Evolutionary conservation across 495 filamentous ascomycete genomes (phyloP).

Genomic region (Letharia lupina): DNA sequence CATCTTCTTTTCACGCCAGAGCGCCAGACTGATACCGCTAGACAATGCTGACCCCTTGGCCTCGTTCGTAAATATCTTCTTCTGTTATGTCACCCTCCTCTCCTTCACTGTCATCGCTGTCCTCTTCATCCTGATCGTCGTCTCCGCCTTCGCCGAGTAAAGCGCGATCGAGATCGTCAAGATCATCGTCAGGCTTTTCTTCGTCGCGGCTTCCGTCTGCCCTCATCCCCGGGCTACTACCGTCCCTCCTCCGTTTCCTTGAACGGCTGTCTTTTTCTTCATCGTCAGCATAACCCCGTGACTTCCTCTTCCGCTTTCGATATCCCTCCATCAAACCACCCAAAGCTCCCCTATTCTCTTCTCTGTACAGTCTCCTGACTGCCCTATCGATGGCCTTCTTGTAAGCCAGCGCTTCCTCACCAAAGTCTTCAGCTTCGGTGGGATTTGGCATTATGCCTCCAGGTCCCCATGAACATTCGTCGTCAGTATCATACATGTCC

Average conservation of each 20-base stretch:
- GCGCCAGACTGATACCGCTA: conserved; percentile 9
- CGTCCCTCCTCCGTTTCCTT: conserved; percentile 7
- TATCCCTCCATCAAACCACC: conserved; percentile 28
- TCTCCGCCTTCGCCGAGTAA: conserved; percentile 42
- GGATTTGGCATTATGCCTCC: conserved; percentile 62
- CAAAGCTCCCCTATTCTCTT: conserved; percentile 16
- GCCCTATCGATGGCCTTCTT: conserved; percentile 63
- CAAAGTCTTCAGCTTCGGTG: conserved; percentile 65
- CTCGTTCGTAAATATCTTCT: conserved; percentile 26
- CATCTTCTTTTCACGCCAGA: conserved; percentile 6
- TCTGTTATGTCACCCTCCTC: conserved; percentile 39
- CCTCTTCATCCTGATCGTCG: conserved; percentile 37
- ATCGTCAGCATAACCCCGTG: conserved; percentile 20
- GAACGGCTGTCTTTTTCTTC: conserved; percentile 27
- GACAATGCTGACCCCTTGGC: conserved; percentile 3
- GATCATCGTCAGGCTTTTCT: conserved; percentile 41
- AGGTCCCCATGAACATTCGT: conserved; percentile 55
- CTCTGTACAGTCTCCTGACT: conserved; percentile 56
- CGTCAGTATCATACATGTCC: conserved; percentile 72
- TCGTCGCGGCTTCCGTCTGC: conserved; percentile 28
- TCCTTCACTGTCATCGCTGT: conserved; percentile 31
- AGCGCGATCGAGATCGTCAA: conserved; percentile 47
- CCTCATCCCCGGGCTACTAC: conserved; percentile 9
- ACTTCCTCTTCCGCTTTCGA: conserved; percentile 28
- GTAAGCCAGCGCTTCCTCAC: conserved; percentile 66